Conservation (phyloP, 139 green algal genomes). For the Coccomyxa sp. region DNA sequence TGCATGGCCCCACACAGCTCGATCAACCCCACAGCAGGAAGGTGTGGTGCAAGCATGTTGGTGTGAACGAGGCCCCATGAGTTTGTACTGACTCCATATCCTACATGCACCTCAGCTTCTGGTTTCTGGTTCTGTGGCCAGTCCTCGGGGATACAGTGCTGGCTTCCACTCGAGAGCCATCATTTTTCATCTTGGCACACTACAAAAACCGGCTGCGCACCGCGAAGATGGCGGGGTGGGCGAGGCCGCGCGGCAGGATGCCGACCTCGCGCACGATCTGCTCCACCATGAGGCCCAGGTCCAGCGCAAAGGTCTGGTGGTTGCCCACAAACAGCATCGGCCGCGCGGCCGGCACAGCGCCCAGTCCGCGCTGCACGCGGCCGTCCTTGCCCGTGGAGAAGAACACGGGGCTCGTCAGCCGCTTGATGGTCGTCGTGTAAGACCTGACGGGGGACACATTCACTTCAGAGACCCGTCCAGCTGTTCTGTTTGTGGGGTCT, state of each 20-base stretch:
- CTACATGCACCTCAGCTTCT: no score
- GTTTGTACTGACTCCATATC: no score
- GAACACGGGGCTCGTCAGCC: slow-evolving; percentile 74
- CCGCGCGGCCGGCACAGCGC: slow-evolving; percentile 24
- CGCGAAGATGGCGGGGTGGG: slow-evolving; percentile 62
- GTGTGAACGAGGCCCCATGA: no score
- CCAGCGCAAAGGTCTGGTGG: slow-evolving; percentile 82
- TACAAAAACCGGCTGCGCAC: slow-evolving; percentile 24
- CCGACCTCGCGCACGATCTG: slow-evolving; percentile 9
- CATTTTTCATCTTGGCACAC: no score
- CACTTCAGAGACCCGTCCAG: background rate
- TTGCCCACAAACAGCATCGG: slow-evolving; percentile 91
- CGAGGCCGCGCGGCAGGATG: slow-evolving; percentile 22
- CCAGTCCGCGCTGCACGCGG: slow-evolving; percentile 33
- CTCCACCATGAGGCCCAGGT: slow-evolving; percentile 52
- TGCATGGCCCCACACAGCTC: no score
- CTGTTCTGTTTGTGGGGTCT: slow-evolving; percentile 5
- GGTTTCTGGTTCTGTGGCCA: no score
- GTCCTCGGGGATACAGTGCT: no score
- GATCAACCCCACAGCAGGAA: no score
- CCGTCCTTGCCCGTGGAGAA: slow-evolving; percentile 62
- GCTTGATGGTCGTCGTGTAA: slow-evolving; percentile 17
- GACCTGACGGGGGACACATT: background rate
- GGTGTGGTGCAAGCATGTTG: no score
- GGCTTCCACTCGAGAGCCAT: no score